A percentile compares a stretch with the other conserved stretches of the same genome.
Evolutionary conservation across 805 yeast genomes (phyloP).

Genomic region (Ogataea angusta): DNA sequence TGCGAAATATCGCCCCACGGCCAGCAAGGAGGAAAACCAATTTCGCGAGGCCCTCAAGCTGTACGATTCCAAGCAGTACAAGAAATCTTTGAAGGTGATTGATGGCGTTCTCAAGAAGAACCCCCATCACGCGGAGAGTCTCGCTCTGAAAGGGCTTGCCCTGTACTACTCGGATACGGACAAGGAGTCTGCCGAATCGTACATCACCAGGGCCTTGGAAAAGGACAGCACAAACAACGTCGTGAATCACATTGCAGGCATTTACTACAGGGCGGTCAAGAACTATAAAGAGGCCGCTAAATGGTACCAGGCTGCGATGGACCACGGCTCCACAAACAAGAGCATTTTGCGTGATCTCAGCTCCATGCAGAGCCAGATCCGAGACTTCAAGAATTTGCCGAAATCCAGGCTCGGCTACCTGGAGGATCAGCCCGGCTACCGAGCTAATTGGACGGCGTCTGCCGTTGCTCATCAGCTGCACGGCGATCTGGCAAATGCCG

Average conservation of each 20-base stretch:
- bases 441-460: conserved; percentile 87
- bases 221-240: conserved; percentile 63
- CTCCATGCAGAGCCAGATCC: conserved; percentile 70
- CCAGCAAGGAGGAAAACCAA: conserved; percentile 62
- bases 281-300: conserved; percentile 74
- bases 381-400: conserved; percentile 64
- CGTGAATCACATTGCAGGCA: conserved; percentile 82
- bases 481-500: conserved; percentile 64
- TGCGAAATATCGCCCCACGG: conserved; percentile 6
- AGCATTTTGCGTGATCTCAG: conserved; percentile 82
- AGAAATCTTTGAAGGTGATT: conserved; percentile 73
- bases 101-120: conserved; percentile 76
- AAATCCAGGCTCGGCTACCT: conserved; percentile 65
- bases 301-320: conserved; percentile 71
- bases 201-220: conserved; percentile 57
- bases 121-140: conserved; percentile 71
- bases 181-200: conserved; percentile 58
- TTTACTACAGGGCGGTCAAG: conserved; percentile 68
- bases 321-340: conserved; percentile 73
- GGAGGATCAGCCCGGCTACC: conserved; percentile 71
- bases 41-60: conserved; percentile 79
- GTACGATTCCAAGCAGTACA: conserved; percentile 83
- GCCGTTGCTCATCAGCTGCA: conserved; percentile 83
- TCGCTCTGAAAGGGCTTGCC: conserved; percentile 80
- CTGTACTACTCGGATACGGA: conserved; percentile 52